Evolutionary conservation across 2,329 filamentous ascomycete species (phyloP).

Genomic region (Fusarium torreyae): DNA sequence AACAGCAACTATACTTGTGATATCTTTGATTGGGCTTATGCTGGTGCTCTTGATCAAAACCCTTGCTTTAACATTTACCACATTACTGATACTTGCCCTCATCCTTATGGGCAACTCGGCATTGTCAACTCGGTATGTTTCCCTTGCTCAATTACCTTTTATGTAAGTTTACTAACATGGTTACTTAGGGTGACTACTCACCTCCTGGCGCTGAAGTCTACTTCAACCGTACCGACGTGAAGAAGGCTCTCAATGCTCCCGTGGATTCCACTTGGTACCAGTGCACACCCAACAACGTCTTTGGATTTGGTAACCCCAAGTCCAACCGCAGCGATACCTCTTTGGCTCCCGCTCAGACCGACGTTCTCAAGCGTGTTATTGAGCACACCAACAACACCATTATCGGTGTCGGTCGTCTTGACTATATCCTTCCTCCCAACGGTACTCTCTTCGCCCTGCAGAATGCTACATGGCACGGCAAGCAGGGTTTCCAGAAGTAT

Average conservation of each 20-base stretch:
- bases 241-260: constrained; percentile 77
- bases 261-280: constrained; percentile 48
- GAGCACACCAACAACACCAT: constrained; percentile 54
- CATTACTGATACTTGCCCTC: constrained; percentile 79
- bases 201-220: constrained; percentile 75
- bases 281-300: constrained; percentile 48
- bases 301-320: constrained; percentile 43
- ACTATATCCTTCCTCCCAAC: constrained; percentile 77
- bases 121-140: constrained; percentile 70
- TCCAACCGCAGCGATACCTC: constrained; percentile 40
- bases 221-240: constrained; percentile 80
- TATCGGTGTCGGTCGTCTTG: constrained; percentile 56
- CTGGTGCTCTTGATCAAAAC: constrained; percentile 72
- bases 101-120: constrained; percentile 77
- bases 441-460: constrained; percentile 81
- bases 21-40: constrained; percentile 69
- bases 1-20: constrained; percentile 65
- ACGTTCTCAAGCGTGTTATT: constrained; percentile 50
- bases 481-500: constrained; percentile 74
- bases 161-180: background rate
- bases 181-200: constrained; percentile 67
- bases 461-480: constrained; percentile 84
- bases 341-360: constrained; percentile 35
- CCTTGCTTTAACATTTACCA: constrained; percentile 87
- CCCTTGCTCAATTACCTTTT: rapidly evolving